These are phyloP conservation scores for Boletus edulis DNA, from an alignment of 768 basidiomycete species.

Conservation along the genomic window DNA sequence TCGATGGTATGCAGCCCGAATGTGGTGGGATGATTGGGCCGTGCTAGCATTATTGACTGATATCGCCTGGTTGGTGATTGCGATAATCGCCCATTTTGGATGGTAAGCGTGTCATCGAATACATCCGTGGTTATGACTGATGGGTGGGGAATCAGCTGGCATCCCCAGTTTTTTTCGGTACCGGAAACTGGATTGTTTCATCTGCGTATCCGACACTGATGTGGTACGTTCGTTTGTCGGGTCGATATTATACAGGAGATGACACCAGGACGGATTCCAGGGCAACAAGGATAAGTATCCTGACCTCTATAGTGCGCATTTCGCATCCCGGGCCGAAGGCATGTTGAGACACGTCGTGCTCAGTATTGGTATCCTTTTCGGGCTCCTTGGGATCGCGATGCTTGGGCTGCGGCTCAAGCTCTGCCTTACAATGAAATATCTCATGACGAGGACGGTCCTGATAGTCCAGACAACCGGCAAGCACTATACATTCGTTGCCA, in stretches of 20 bases:
- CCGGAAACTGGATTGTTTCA: constrained; percentile 13
- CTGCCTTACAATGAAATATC: constrained; percentile 10
- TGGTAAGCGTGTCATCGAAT: not conserved
- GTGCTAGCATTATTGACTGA: constrained; percentile 13
- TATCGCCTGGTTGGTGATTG: not conserved
- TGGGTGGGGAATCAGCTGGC: not conserved
- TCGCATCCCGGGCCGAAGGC: constrained; percentile 15
- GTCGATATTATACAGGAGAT: not conserved
- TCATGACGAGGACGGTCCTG: not conserved
- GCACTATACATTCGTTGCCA: not conserved
- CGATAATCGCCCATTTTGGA: constrained; percentile 2
- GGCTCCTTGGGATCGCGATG: constrained; percentile 6
- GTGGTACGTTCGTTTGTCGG: constrained; percentile 3
- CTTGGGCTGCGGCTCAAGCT: constrained; percentile 5
- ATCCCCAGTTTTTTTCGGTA: constrained; percentile 3
- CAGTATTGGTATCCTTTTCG: constrained; percentile 16
- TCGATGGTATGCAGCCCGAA: constrained; percentile 7
- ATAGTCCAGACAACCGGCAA: constrained; percentile 22
- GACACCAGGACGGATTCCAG: constrained; percentile 8
- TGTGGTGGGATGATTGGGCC: constrained; percentile 30
- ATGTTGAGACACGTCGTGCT: constrained; percentile 2
- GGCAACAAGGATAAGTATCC: constrained; percentile 24
- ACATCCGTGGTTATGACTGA: not conserved
- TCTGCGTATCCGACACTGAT: constrained; percentile 17
- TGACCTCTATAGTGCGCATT: constrained; percentile 24